Evolutionary conservation across 2,329 filamentous ascomycete species (phyloP), one percentile per base, ranked within the genome.

Genomic region (Grosmannia penicillata): DNA sequence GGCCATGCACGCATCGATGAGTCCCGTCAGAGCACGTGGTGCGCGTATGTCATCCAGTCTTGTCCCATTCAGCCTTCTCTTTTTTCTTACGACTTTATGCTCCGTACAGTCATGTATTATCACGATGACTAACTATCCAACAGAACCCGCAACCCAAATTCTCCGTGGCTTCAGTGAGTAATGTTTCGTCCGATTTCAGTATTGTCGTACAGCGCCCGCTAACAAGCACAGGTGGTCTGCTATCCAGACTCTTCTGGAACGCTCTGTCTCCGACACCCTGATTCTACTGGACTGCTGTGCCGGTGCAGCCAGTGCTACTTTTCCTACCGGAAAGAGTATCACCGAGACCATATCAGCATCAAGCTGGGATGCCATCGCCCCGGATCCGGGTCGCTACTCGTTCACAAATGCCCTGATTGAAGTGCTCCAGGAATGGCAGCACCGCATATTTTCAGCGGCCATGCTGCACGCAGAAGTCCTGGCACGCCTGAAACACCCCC

Each of bases 331-430:
- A 15, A 64, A 63, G 45, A 73, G 69, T 50, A 72, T 72, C 46
- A 75, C 70, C 4, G 71, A 75, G 53, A 73, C 70, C 8, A 75
- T 75, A 45, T 75, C 70, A 6, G 71, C 71, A 4, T 75, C 70
- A 3, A 73, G 70, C 37, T 75, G 70, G 70, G 70, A 75, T 42
- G 69, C 70, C 31, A 73, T 72, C 37, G 70, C 71, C 10, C 70
- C 71, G 0, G 66, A 73, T 41, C 71, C 71, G 11, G 70, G 71
- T 8, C 61, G 68, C 5, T 74, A 71, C 48, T 75, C 70, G 0
- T 75, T 75, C 47, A 74, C 70, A 3, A 70, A 68, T 38, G 66
- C 68, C 18, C 56, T 75, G 13, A 73, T 75, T 31, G 70, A 75
- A 43, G 70, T 75, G 1, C 56, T 75, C 13, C 62, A 67, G 40